Evolutionary conservation across 2,329 filamentous ascomycete genomes (phyloP).

Genomic region (Endoconidiophora laricicola): DNA sequence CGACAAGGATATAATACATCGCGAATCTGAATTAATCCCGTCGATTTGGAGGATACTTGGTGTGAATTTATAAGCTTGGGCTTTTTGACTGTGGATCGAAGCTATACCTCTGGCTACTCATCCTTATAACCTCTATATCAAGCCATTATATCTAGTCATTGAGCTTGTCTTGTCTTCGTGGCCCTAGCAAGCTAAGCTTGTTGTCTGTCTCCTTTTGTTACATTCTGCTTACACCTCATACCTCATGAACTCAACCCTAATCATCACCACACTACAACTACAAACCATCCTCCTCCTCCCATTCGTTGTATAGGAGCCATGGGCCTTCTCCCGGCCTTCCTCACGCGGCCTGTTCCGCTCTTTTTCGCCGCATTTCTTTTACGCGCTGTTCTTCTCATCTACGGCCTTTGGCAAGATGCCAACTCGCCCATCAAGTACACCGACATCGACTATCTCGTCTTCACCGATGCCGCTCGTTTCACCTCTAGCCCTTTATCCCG

Average conservation of each 20-base stretch:
- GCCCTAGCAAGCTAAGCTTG: no score
- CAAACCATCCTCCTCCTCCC: not conserved
- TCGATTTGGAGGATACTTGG: no score
- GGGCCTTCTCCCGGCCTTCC: conserved; percentile 5
- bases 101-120: no score
- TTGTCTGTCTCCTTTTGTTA: no score
- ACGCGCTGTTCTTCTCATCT: conserved; percentile 59
- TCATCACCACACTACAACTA: not conserved
- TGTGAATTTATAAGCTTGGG: no score
- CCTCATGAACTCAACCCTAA: not conserved
- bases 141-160: no score
- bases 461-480: conserved; percentile 84
- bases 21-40: no score
- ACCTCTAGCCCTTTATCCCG: conserved; percentile 32
- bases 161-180: no score
- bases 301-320: not conserved
- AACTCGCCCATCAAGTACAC: conserved; percentile 92
- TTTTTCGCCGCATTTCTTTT: conserved; percentile 45
- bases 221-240: no score
- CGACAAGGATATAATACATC: no score
- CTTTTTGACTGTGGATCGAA: no score
- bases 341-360: conserved; percentile 21
- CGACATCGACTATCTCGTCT: conserved; percentile 96
- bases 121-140: not conserved
- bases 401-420: conserved; percentile 84